A percentile compares a stretch with the other conserved stretches of the same genome.
phyloP scores from a whole-genome alignment of 495 filamentous ascomycete genomes.

The Opeltia flavorubescens region DNA sequence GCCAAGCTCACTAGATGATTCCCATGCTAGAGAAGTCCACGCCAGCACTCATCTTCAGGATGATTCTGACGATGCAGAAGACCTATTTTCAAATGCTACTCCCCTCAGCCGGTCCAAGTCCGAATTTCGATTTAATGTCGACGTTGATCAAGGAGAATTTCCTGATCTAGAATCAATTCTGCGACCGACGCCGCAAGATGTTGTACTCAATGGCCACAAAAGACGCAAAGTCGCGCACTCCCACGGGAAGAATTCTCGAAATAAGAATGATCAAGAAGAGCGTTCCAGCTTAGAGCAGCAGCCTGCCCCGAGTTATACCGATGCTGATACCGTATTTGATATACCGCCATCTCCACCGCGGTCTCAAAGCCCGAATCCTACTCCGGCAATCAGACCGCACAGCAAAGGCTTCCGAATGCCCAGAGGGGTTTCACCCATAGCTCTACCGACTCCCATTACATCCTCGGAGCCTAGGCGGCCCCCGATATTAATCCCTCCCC shows the following conservation, averaged over 20 bases:
- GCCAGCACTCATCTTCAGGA: conserved; percentile 25
- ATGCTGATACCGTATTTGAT: conserved; percentile 16
- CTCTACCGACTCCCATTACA: conserved; percentile 19
- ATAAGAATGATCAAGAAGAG: too few relatives aligned
- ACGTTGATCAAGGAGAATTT: conserved; percentile 14
- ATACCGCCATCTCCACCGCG: conserved; percentile 30
- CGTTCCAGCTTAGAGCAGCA: background rate
- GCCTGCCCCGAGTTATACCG: background rate
- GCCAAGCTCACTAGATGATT: conserved; percentile 25
- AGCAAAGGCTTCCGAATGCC: conserved; percentile 26
- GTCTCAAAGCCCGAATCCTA: conserved; percentile 18
- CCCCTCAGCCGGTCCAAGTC: background rate
- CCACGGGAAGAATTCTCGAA: conserved; percentile 9
- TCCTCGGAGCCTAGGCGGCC: conserved; percentile 15
- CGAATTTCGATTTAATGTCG: background rate
- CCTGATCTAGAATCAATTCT: conserved; percentile 14
- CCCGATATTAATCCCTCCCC: background rate
- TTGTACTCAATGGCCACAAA: conserved; percentile 16
- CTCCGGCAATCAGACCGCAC: conserved; percentile 4
- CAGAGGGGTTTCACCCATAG: conserved; percentile 23
- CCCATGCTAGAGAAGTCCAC: conserved; percentile 30
- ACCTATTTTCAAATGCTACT: background rate
- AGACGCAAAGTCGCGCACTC: conserved; percentile 23
- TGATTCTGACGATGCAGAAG: conserved; percentile 1
- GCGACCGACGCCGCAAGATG: conserved; percentile 1